phyloP scores from a whole-genome alignment of 1,284 basidiomycete genomes.

The Apiotrichum domesticum region DNA sequence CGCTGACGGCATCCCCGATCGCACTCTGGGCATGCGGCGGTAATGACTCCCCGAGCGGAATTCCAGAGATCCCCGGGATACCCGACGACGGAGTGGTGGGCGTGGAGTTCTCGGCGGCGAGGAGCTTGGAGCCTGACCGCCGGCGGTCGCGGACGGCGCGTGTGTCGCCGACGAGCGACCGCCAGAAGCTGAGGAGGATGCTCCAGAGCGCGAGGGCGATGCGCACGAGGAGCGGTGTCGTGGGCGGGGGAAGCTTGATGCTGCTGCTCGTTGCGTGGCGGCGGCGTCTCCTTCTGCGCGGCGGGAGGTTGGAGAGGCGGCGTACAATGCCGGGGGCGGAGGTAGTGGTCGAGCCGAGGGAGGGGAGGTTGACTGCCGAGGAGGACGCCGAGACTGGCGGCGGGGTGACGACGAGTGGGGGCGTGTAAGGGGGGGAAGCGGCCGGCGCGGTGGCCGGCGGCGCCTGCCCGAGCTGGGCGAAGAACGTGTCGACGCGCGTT shows the following conservation, averaged over 20 bases:
- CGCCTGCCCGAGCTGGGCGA: conserved; percentile 15
- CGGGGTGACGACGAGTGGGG: background rate
- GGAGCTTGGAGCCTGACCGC: background rate
- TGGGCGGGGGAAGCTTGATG: conserved; percentile 39
- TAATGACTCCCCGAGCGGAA: too few species aligned
- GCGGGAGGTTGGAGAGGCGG: conserved; percentile 1
- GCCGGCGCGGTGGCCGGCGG: background rate
- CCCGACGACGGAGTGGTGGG: background rate
- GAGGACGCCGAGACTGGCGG: background rate
- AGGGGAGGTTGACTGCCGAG: background rate
- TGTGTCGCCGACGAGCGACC: conserved; percentile 41
- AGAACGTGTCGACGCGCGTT: conserved; percentile 21
- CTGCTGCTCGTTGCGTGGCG: conserved; percentile 21
- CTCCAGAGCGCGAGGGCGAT: conserved; percentile 40
- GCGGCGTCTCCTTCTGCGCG: conserved; percentile 1
- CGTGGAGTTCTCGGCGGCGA: background rate
- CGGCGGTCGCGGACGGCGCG: conserved; percentile 23
- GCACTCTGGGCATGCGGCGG: background rate
- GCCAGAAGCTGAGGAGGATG: conserved; percentile 39
- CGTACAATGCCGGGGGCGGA: background rate
- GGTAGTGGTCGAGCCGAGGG: background rate
- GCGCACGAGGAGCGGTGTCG: conserved; percentile 36
- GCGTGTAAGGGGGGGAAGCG: background rate
- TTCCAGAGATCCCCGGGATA: background rate
- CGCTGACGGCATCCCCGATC: conserved; percentile 2